Evolutionary conservation across 179 eudicot genomes (phyloP), one percentile per base, ranked within the genome.

Genomic region (Silene noctiflora): DNA sequence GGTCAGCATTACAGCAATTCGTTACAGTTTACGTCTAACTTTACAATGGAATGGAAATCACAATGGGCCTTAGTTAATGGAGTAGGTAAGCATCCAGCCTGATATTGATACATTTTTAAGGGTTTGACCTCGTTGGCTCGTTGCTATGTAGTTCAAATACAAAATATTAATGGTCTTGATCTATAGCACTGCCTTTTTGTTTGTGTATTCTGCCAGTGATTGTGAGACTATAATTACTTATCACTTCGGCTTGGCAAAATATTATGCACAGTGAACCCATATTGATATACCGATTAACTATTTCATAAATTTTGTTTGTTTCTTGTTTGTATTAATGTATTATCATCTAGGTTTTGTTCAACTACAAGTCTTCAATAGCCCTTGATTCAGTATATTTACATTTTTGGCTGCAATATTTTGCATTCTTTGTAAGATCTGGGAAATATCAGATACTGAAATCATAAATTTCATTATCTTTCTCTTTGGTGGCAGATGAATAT

Each of bases 401-500:
- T 42, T 69, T 44, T 69, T 69, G 59, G 73, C 51, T 22, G 73
- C 73, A 69, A 46, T 16, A 48, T 48, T 48, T 51, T 55, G 44
- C 48, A 53, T 17, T 25, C 44, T 4, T 6, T 72, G 10, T 72
- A 56, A 7, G 6, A 24, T 14, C 16, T 5, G n/a, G 35, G 51
- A 20, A 11, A 22, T 65, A 25, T 22, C 20, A 65, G 11, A 24
- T 48, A 24, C 17, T 17, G 27, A 24, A 51, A 22, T 14, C 24
- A 51, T 17, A 21, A 71, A 8, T 71, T 53, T 27, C 46, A 56
- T 55, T 1, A 53, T 67, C 12, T 42, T 64, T 35, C 53, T 31
- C 62, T 73, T 79, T 73, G 69, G 58, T 82, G 82, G 85, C 90
- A 96, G 99, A 93, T 93, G 98, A 90, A 93, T 76, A 78, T 91